Percentiles rank a stretch among this genome's conserved stretches.
phyloP scores from a whole-genome alignment of 2,329 filamentous ascomycete species.

The Claviceps humidiphila region DNA sequence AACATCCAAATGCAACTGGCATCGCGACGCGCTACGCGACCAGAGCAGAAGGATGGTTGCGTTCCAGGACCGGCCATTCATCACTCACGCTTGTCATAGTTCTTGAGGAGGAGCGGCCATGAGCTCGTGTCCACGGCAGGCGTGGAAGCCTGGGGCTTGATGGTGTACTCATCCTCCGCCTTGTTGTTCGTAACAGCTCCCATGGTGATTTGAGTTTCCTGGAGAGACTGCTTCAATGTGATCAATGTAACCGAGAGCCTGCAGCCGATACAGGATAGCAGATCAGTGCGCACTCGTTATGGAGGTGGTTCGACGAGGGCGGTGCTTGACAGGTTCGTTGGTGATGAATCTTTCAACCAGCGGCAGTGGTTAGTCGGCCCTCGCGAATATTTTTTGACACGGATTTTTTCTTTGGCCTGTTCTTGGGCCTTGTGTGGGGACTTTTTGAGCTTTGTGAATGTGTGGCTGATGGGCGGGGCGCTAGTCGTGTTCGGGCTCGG shows the following conservation, averaged over 20 bases:
- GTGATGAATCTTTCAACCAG: conserved; percentile 5
- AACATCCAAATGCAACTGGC: neutral
- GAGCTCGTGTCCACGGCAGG: conserved; percentile 72
- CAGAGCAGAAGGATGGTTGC: too few species aligned
- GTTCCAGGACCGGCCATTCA: neutral
- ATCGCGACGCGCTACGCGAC: neutral
- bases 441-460: conserved; percentile 5
- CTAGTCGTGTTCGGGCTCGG: conserved; percentile 4
- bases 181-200: conserved; percentile 25
- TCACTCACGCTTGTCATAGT: conserved; percentile 77
- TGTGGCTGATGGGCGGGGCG: conserved; percentile 5
- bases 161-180: conserved; percentile 62
- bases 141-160: conserved; percentile 79
- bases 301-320: conserved; percentile 10
- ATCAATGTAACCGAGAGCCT: conserved; percentile 7
- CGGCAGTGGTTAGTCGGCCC: conserved; percentile 3
- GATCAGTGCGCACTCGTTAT: conserved; percentile 9
- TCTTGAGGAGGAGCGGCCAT: conserved; percentile 91
- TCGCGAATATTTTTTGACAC: conserved; percentile 5
- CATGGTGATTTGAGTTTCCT: conserved; percentile 26
- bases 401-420: conserved; percentile 9
- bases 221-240: neutral
- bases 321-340: conserved; percentile 7
- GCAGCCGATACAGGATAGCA: conserved; percentile 3
- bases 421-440: conserved; percentile 8